A percentile compares a stretch with the other conserved stretches of the same genome.
Evolutionary conservation across 495 filamentous ascomycete genomes (phyloP).

Genomic region (Oidiodendron maius): DNA sequence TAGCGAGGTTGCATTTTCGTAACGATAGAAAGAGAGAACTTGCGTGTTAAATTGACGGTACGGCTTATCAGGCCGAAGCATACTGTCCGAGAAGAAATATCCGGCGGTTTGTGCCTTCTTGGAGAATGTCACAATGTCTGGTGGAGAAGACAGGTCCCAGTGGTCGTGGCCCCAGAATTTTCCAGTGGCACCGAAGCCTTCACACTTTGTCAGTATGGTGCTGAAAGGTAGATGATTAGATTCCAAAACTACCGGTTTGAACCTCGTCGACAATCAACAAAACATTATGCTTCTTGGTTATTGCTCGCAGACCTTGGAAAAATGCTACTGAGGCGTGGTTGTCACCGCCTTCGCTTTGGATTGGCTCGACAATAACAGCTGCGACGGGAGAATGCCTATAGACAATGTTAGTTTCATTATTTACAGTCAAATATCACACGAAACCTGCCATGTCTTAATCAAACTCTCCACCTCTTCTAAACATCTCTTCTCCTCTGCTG

Average conservation of each 20-base stretch:
- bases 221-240: no score
- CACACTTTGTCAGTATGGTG: no score
- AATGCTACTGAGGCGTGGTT: slow-evolving; percentile 94
- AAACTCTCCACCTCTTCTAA: slow-evolving; percentile 85
- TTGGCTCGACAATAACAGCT: slow-evolving; percentile 88
- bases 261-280: slow-evolving; percentile 98
- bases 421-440: no score
- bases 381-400: no score
- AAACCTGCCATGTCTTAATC: slow-evolving; percentile 73
- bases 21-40: no score
- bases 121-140: slow-evolving; percentile 97
- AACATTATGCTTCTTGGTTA: slow-evolving; percentile 81
- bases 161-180: slow-evolving; percentile 99
- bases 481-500: slow-evolving; percentile 73
- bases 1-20: no score
- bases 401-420: no score
- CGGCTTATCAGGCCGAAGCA: slow-evolving; percentile 88
- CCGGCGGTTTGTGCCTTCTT: slow-evolving; percentile 99
- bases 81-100: slow-evolving; percentile 90
- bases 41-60: slow-evolving; percentile 99
- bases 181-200: slow-evolving; percentile 87
- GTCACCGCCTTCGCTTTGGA: slow-evolving; percentile 97
- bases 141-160: slow-evolving; percentile 79
- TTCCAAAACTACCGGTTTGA: no score
- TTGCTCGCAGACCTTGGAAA: slow-evolving; percentile 80